Conservation (phyloP, 352 stramenopile species). For the Phytophthora citrophthora region DNA sequence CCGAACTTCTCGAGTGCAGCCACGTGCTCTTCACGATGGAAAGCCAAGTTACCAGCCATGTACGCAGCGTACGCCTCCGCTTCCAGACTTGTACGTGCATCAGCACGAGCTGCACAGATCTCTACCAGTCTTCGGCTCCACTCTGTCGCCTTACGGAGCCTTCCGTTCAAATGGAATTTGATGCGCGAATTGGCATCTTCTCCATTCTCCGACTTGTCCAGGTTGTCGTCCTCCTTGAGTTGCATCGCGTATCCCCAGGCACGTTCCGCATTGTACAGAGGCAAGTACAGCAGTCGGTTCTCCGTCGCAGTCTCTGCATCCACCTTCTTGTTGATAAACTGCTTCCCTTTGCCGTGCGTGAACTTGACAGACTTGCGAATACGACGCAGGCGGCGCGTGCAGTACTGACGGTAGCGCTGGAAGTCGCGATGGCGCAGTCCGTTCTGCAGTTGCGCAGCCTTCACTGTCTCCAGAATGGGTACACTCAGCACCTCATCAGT, state of each 20-base stretch:
- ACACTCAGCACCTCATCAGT: conserved; percentile 52
- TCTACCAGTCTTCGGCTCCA: conserved; percentile 86
- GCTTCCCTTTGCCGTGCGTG: conserved; percentile 87
- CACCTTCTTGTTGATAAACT: conserved; percentile 86
- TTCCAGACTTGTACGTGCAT: conserved; percentile 90
- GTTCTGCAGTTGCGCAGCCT: conserved; percentile 91
- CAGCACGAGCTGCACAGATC: conserved; percentile 77
- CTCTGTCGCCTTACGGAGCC: conserved; percentile 87
- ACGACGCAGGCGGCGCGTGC: conserved; percentile 81
- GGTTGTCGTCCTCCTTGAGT: conserved; percentile 89
- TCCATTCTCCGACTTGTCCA: conserved; percentile 86
- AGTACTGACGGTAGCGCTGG: conserved; percentile 93
- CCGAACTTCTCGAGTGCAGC: conserved; percentile 81
- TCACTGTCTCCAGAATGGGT: conserved; percentile 86
- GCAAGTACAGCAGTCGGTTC: conserved; percentile 81
- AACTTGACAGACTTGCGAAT: conserved; percentile 91
- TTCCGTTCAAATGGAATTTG: conserved; percentile 89
- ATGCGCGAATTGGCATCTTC: conserved; percentile 89
- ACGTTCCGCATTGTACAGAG: conserved; percentile 91
- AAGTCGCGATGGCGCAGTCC: conserved; percentile 91
- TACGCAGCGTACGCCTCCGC: conserved; percentile 89
- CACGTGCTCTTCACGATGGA: conserved; percentile 89
- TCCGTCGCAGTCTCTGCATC: conserved; percentile 79
- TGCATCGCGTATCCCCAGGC: conserved; percentile 93
- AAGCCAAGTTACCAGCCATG: conserved; percentile 89